Base-by-base conservation (phyloP, 108 stramenopile genomes). In the Cyclotella sp. region DNA sequence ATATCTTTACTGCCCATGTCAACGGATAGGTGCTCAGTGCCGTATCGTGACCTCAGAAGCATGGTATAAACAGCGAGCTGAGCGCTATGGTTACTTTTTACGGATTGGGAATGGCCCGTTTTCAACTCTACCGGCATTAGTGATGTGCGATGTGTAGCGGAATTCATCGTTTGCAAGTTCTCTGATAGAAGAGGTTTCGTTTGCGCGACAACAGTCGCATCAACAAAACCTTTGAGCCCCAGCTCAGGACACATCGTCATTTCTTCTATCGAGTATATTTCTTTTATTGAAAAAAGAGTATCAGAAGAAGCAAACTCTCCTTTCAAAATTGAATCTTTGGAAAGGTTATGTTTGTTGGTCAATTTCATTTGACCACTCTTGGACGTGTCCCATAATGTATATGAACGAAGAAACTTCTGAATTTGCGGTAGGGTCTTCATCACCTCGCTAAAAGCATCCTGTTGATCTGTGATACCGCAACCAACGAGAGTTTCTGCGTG, bases 1-100 rank as follows among this genome's bases (percentile, higher is more conserved):
- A 60, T 59, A 67, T 54, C 75, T 22, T 39, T 45, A 30, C 12
- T 46, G 40, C 65, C 34, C 7, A 18, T 13, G n/a, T 43, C 44
- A 27, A 27, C 44, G 49, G 0, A 60, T 29, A 11, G 27, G 26
- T 16, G 59, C 9, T 28, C 43, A 71, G 85, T 77, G 26, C 93
- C 93, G 49, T 91, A 86, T 11, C 87, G 84, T 26, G 86, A 67
- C 55, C 85, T 83, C 30, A 93, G 85, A 90, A 95, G 90, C 34
- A 97, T 63, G 0, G 91, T 92, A 70, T 97, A 97, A 28, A 94
- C 83, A 24, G 87, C 78, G 44, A 97, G 83, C 79, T 97, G 96
- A 0, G 90, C 96, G 72, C 92, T 81, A 64, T 97, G 96, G 27
- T 70, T 66, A 59, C 83, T 69, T 43, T 90, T 83, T 6, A 89